phyloP scores from a whole-genome alignment of 495 filamentous ascomycete species.

The Penicillium arizonense region DNA sequence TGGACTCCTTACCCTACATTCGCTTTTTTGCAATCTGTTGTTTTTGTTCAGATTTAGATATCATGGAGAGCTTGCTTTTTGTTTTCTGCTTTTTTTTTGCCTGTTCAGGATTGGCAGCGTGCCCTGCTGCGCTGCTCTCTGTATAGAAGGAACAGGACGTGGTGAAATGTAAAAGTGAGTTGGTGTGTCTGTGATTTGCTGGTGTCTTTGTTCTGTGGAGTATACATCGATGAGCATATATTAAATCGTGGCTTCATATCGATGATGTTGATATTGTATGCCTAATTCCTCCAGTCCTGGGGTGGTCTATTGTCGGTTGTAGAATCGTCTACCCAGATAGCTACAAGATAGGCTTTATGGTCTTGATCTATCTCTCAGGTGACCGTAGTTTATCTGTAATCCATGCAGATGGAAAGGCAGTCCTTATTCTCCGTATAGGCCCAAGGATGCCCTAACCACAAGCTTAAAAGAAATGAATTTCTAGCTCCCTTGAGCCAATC shows the following conservation, averaged over 20 bases:
- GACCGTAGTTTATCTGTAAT: too few species aligned
- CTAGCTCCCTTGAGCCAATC: neutral
- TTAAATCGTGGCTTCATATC: slow-evolving; percentile 7
- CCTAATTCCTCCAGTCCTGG: too few species aligned
- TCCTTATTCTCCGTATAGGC: too few species aligned
- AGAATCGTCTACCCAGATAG: neutral
- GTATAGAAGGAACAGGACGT: slow-evolving; percentile 18
- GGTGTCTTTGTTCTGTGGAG: slow-evolving; percentile 11
- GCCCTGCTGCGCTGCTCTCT: slow-evolving; percentile 42
- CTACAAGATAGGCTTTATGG: neutral
- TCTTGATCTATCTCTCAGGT: neutral
- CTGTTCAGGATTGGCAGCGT: slow-evolving; percentile 65
- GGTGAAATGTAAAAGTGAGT: slow-evolving; percentile 19
- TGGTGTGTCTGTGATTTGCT: slow-evolving; percentile 18
- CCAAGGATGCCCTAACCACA: neutral
- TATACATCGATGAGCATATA: slow-evolving; percentile 23
- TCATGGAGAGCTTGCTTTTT: slow-evolving; percentile 56
- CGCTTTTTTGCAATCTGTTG: slow-evolving; percentile 44
- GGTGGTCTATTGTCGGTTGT: too few species aligned
- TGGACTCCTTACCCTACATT: slow-evolving; percentile 46
- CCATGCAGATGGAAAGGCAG: too few species aligned
- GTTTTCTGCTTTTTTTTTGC: slow-evolving; percentile 31
- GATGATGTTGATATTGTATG: neutral
- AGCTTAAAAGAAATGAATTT: neutral
- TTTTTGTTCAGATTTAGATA: slow-evolving; percentile 72